Evolutionary conservation across 192 early-diverging fungal species (phyloP), one percentile per base, ranked within the genome.

Genomic region (Oehlia diaphana): DNA sequence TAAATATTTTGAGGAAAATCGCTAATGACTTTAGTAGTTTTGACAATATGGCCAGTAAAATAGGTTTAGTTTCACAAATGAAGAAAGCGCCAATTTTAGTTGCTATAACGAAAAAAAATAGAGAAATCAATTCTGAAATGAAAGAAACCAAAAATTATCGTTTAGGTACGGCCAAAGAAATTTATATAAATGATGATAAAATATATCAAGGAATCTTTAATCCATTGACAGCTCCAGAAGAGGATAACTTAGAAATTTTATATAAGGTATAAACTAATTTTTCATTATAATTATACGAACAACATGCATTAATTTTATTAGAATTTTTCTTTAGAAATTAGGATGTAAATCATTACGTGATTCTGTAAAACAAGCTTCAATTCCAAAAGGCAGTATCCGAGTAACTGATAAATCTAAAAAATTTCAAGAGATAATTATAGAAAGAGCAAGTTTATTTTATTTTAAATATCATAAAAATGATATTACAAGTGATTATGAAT

Each of bases 151-250:
- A 44, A 0, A 9, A 0, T 2, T 44, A 44, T 81, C 82, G 86
- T 64, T 85, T 96, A 16, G 95, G 91, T 0, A 77, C 78, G 4
- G 93, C 95, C 0, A 79, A 85, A 4, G 89, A 94, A 63, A 92
- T 97, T 28, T 93, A 88, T 80, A 84, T 96, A 50, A 90, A 92
- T 31, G 95, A 97, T 83, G 94, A 96, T 73, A 88, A 91, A 1
- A 88, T 91, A 9, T 83, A 92, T 10, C 86, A 88, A 10, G 89
- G 92, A 74, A 84, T 95, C 28, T 97, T 97, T 81, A 84, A 85
- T 2, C 95, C 95, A 4, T 83, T 94, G 13, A 85, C 42, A 9
- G 42, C 53, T 58, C 53, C 53, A 16, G 53, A 58, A 21, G 53
- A 58, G 0, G 53, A 58, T 5, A 0, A 0, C 13, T 16, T 58